Base-by-base conservation (phyloP, 2,329 filamentous ascomycete genomes). In the Helotiales sp. region DNA sequence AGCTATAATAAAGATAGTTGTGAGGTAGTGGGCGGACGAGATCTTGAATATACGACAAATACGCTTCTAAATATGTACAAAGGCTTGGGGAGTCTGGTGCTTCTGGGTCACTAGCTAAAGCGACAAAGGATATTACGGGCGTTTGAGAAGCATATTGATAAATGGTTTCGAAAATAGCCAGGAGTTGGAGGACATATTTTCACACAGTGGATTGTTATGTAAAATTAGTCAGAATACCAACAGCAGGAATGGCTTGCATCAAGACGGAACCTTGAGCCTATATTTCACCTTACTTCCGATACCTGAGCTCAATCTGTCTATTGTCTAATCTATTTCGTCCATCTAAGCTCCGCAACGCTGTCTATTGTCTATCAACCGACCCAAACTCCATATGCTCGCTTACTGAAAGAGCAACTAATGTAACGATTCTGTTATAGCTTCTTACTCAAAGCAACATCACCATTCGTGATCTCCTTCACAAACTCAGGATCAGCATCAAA, bases 401-500 rank as follows among this genome's bases (percentile, higher is more conserved):
- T 10, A 3, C 36, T n/a, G n/a, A 13, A 15, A 44, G n/a, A 17
- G 6, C 22, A 44, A 9, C 24, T 10, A 44, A 5, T 22, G 17
- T 7, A n/a, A n/a, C 34, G 24, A 7, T 13, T 12, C 22, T 15
- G 31, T 60, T 48, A 51, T 24, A 63, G 30, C 25, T 77, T 81
- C 58, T 78, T 76, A 62, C 79, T 80, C 69, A 89, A 78, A 1
- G 90, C 86, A 44, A 88, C 77, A 75, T 96, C 91, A 12, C 86
- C 88, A 34, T 84, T 77, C 5, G 91, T 96, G 60, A 96, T 80
- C 55, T 84, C 76, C 52, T 77, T 76, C 46, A 96, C 74, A 64
- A 96, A 91, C 3, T 77, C 79, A 36, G 79, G 77, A 66, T 93
- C 86, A 1, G 92, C 87, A 65, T 90, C 80, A 71, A 87, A 89